A percentile compares a stretch with the other conserved stretches of the same genome.
Conservation (phyloP, 345 rosid genomes). For the Gossypium raimondii region DNA sequence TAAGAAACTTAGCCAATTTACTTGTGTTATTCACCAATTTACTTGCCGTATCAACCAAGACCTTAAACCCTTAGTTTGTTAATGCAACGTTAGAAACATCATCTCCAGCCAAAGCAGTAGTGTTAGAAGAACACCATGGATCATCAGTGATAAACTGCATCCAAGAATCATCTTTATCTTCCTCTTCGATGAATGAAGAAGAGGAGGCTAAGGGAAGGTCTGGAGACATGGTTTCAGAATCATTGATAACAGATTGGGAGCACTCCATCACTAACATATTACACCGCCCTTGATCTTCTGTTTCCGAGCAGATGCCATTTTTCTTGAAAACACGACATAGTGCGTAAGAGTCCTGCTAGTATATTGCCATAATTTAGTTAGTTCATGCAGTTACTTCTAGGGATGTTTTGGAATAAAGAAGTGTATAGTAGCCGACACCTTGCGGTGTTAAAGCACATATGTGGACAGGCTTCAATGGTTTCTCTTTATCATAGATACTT, state of each 20-base stretch:
- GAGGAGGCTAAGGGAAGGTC: slow-evolving; percentile 54
- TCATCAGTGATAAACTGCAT: slow-evolving; percentile 97
- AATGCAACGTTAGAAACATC: slow-evolving; percentile 13
- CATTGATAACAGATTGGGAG: slow-evolving; percentile 25
- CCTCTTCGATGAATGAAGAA: slow-evolving; percentile 46
- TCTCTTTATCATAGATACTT: not conserved
- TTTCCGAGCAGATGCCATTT: slow-evolving; percentile 69
- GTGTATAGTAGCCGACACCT: slow-evolving; percentile 39
- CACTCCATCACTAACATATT: slow-evolving; percentile 45
- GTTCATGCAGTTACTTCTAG: not conserved
- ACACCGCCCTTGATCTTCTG: slow-evolving; percentile 57
- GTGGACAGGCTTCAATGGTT: not conserved
- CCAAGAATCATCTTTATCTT: slow-evolving; percentile 93
- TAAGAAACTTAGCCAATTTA: slow-evolving; percentile 1
- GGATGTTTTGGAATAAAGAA: slow-evolving; percentile 48
- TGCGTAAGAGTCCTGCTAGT: slow-evolving; percentile 72
- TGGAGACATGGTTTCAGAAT: slow-evolving; percentile 68
- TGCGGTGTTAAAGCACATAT: slow-evolving; percentile 27
- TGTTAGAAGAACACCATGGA: slow-evolving; percentile 64
- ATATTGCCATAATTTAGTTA: not conserved
- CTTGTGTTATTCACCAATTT: slow-evolving; percentile 14
- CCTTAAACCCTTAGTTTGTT: slow-evolving; percentile 5
- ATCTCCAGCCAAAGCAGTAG: slow-evolving; percentile 9
- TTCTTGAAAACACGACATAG: slow-evolving; percentile 94
- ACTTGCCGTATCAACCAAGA: not conserved